Evolutionary conservation across 2,329 filamentous ascomycete genomes (phyloP).

Genomic region (Colletotrichum tropicicola): DNA sequence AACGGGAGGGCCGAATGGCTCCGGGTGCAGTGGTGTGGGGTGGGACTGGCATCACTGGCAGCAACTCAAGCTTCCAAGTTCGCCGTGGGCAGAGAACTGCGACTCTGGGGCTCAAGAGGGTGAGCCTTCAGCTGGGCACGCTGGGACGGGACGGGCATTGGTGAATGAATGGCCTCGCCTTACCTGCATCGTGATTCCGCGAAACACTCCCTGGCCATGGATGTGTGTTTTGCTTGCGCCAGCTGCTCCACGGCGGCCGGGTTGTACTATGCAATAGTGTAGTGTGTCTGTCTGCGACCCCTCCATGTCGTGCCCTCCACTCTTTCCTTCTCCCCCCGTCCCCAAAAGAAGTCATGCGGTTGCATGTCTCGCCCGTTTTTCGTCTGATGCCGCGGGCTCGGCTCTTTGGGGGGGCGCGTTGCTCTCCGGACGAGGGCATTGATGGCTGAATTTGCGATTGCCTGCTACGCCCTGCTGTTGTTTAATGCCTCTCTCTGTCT

Average conservation of each 20-base stretch:
- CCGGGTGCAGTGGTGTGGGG: background rate
- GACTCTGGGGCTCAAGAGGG: too few relatives aligned
- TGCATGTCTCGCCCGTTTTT: conserved; percentile 20
- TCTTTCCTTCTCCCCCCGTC: background rate
- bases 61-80: conserved; percentile 6
- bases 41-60: background rate
- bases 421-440: too few relatives aligned
- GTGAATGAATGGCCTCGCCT: too few relatives aligned
- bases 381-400: conserved; percentile 3
- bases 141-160: too few relatives aligned
- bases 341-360: conserved; percentile 7
- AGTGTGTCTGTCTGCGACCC: conserved; percentile 1
- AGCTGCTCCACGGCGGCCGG: background rate
- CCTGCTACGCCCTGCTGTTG: too few relatives aligned
- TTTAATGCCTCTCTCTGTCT: too few relatives aligned
- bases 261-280: background rate
- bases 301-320: conserved; percentile 5
- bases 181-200: too few relatives aligned
- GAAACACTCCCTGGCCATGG: too few relatives aligned
- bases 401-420: too few relatives aligned
- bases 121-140: too few relatives aligned
- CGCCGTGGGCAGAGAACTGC: background rate
- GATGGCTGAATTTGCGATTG: too few relatives aligned
- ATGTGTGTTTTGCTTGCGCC: too few relatives aligned
- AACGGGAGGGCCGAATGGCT: conserved; percentile 1